Evolutionary conservation across 495 filamentous ascomycete genomes (phyloP).

Genomic region (Aspergillus incahuasiensis): DNA sequence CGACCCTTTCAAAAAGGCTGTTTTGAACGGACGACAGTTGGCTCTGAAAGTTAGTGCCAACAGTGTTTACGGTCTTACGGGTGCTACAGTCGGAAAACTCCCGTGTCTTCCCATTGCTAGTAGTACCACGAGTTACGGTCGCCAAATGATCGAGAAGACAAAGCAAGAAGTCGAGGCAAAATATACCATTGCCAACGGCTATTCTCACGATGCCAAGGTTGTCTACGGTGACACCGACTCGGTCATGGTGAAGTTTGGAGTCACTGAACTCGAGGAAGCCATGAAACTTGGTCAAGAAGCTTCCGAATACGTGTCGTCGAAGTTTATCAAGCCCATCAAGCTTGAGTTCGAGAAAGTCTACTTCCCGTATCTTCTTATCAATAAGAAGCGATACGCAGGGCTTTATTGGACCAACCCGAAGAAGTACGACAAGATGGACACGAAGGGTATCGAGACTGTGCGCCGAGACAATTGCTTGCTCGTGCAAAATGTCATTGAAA

Average conservation of each 20-base stretch:
- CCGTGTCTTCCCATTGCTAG: conserved; percentile 94
- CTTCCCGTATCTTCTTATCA: conserved; percentile 96
- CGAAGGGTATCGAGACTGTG: conserved; percentile 98
- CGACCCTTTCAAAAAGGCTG: conserved; percentile 94
- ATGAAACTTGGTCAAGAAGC: conserved; percentile 96
- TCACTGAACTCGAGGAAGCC: conserved; percentile 71
- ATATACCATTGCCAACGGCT: conserved; percentile 91
- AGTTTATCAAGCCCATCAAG: conserved; percentile 95
- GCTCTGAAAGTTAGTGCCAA: conserved; percentile 97
- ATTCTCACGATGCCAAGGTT: conserved; percentile 88
- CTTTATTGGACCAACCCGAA: conserved; percentile 92
- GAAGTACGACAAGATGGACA: conserved; percentile 99
- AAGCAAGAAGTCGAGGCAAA: conserved; percentile 84
- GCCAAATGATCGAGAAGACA: conserved; percentile 97
- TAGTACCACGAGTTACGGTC: conserved; percentile 91
- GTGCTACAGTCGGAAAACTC: conserved; percentile 91
- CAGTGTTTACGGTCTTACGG: conserved; percentile 95
- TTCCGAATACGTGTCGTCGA: conserved; percentile 76
- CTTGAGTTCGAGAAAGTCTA: conserved; percentile 99
- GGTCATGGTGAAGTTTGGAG: conserved; percentile 99
- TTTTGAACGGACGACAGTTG: conserved; percentile 94
- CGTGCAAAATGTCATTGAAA: conserved; percentile 97
- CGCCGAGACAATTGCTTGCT: conserved; percentile 92
- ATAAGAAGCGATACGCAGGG: conserved; percentile 98
- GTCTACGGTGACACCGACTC: conserved; percentile 99